Evolutionary conservation across 2,329 filamentous ascomycete genomes (phyloP).

Genomic region (Chrysosporium keratinophilum): DNA sequence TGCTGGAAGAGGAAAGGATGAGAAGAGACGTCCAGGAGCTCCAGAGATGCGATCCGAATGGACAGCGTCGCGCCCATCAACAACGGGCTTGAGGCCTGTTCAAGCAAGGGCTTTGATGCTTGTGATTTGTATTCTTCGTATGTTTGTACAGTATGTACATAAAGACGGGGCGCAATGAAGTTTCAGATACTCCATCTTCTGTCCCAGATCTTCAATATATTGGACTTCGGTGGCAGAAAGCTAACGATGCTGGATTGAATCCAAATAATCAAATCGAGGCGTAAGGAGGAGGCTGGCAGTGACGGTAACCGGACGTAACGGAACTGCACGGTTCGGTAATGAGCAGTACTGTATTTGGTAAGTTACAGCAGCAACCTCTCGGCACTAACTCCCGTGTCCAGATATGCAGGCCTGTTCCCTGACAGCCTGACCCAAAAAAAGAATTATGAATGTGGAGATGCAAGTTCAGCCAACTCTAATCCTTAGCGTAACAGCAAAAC

Average conservation of each 20-base stretch:
- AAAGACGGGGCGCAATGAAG: background rate
- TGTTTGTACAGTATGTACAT: background rate
- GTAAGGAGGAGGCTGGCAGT: background rate
- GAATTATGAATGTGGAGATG: slow-evolving; percentile 12
- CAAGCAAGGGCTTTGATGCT: too few relatives aligned
- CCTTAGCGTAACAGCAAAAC: background rate
- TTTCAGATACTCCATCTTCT: background rate
- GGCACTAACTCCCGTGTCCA: slow-evolving; percentile 9
- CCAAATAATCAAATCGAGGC: background rate
- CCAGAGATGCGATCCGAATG: too few relatives aligned
- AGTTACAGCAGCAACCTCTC: background rate
- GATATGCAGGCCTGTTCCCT: slow-evolving; percentile 6
- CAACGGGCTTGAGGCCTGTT: too few relatives aligned
- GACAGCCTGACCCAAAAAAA: slow-evolving; percentile 8
- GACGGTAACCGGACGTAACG: background rate
- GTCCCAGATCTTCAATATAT: too few relatives aligned
- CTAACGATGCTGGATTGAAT: background rate
- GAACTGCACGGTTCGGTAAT: background rate
- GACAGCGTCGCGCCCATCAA: too few relatives aligned
- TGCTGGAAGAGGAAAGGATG: too few relatives aligned
- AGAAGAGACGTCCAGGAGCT: too few relatives aligned
- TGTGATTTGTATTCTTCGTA: too few relatives aligned
- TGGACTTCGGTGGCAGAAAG: background rate
- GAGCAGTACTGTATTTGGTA: background rate
- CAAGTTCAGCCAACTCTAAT: slow-evolving; percentile 5